Evolutionary conservation across 305 asterid species (phyloP).

Genomic region (Fraxinus sp.): DNA sequence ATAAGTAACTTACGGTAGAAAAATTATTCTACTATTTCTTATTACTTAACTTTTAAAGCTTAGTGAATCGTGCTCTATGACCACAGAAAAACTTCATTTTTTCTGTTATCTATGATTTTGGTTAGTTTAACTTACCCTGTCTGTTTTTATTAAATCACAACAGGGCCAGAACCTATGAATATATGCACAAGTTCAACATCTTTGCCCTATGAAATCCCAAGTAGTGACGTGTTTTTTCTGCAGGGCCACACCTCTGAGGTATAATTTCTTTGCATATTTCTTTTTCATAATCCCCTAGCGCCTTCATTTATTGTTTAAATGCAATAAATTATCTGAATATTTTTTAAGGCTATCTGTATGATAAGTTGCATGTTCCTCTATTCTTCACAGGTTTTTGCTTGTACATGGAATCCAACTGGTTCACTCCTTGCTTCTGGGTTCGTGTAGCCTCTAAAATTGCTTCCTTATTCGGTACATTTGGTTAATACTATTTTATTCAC

Average conservation of each 20-base stretch:
- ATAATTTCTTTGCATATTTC: constrained; percentile 24
- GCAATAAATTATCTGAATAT: constrained; percentile 12
- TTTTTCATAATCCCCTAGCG: constrained; percentile 6
- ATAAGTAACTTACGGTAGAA: background rate
- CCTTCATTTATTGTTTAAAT: constrained; percentile 4
- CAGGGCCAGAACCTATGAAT: constrained; percentile 92
- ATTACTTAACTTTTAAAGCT: background rate
- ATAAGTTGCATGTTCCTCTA: constrained; percentile 26
- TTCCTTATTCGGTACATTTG: background rate
- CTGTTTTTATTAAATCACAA: constrained; percentile 25
- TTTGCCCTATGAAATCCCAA: constrained; percentile 64
- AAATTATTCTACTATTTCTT: background rate
- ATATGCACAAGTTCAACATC: constrained; percentile 56
- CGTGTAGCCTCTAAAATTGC: constrained; percentile 30
- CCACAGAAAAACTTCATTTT: background rate
- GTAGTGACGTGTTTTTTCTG: constrained; percentile 65
- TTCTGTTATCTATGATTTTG: constrained; percentile 2
- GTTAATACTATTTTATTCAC: constrained; percentile 4
- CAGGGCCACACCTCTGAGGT: constrained; percentile 99
- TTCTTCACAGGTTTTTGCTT: constrained; percentile 82
- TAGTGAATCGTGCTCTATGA: background rate
- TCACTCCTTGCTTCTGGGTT: constrained; percentile 98
- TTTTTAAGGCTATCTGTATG: background rate
- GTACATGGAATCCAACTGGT: constrained; percentile 93
- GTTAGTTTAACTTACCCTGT: constrained; percentile 23